A percentile compares a stretch with the other conserved stretches of the same genome.
These are phyloP conservation scores for Mucor mucedo DNA, from an alignment of 371 early-diverging fungal genomes.

Conservation along the genomic window DNA sequence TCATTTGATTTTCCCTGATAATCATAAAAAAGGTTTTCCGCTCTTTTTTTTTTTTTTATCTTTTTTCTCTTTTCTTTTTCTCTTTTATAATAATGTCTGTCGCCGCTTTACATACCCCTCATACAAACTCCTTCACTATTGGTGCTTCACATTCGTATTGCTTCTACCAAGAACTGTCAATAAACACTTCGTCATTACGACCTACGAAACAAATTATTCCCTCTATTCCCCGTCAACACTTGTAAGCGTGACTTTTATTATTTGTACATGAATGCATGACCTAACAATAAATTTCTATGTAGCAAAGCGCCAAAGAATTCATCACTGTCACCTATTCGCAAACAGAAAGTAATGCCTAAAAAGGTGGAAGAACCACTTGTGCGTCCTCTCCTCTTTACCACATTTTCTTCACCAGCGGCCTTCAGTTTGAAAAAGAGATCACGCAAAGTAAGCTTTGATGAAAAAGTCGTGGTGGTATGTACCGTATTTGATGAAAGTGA, in stretches of 20 bases:
- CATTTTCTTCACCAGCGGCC: constrained; percentile 29
- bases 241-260: constrained; percentile 14
- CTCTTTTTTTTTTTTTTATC: constrained; percentile 1
- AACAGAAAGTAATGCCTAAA: constrained; percentile 28
- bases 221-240: constrained; percentile 29
- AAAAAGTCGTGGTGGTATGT: constrained; percentile 35
- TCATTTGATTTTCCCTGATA: background rate
- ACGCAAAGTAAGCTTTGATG: constrained; percentile 37
- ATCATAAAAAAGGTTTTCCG: background rate
- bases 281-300: constrained; percentile 1
- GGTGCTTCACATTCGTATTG: constrained; percentile 33
- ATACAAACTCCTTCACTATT: constrained; percentile 15
- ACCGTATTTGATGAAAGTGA: constrained; percentile 27
- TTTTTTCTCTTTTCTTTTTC: background rate
- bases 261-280: too few species aligned
- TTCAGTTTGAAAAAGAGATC: constrained; percentile 10
- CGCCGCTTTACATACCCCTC: constrained; percentile 1
- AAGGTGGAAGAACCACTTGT: background rate
- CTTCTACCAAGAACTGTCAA: constrained; percentile 29
- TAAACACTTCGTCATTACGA: constrained; percentile 12
- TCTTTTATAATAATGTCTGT: constrained; percentile 6
- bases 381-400: constrained; percentile 31
- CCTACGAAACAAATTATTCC: constrained; percentile 33
- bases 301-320: constrained; percentile 34
- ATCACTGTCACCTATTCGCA: constrained; percentile 32